Evolutionary conservation across 2,329 filamentous ascomycete genomes (phyloP).

Genomic region (Beauveria sp.): DNA sequence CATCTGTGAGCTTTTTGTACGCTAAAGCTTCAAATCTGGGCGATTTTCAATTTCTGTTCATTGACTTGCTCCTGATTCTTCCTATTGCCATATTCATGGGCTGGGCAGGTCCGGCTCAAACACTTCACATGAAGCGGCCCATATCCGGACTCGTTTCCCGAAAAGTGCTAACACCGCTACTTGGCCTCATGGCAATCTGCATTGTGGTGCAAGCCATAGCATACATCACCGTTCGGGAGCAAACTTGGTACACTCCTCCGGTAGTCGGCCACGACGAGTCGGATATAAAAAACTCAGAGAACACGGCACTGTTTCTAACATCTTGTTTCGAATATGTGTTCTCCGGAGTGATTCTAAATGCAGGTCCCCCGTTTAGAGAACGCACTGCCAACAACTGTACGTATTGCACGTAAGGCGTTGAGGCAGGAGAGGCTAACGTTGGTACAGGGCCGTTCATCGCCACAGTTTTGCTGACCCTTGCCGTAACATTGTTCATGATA

Average conservation of each 20-base stretch:
- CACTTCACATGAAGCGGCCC: slow-evolving; percentile 74
- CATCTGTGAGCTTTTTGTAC: slow-evolving; percentile 92
- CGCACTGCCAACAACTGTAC: slow-evolving; percentile 70
- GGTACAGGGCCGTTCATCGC: slow-evolving; percentile 69
- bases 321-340: slow-evolving; percentile 95
- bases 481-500: slow-evolving; percentile 72
- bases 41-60: slow-evolving; percentile 96
- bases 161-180: slow-evolving; percentile 81
- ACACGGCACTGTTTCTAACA: slow-evolving; percentile 81
- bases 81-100: slow-evolving; percentile 99
- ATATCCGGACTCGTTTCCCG: slow-evolving; percentile 87
- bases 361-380: slow-evolving; percentile 85
- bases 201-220: slow-evolving; percentile 68
- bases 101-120: slow-evolving; percentile 79
- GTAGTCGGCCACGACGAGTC: slow-evolving; percentile 68
- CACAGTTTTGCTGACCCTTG: slow-evolving; percentile 62
- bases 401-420: slow-evolving; percentile 23
- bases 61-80: slow-evolving; percentile 84
- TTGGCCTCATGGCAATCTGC: slow-evolving; percentile 81
- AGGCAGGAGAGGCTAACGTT: not conserved
- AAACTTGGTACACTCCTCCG: slow-evolving; percentile 83
- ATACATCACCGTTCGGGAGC: slow-evolving; percentile 66
- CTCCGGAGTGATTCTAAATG: slow-evolving; percentile 79
- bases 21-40: slow-evolving; percentile 88
- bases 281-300: slow-evolving; percentile 87